phyloP scores from a whole-genome alignment of 306 rosid genomes.

The Echinosophora koreensis region DNA sequence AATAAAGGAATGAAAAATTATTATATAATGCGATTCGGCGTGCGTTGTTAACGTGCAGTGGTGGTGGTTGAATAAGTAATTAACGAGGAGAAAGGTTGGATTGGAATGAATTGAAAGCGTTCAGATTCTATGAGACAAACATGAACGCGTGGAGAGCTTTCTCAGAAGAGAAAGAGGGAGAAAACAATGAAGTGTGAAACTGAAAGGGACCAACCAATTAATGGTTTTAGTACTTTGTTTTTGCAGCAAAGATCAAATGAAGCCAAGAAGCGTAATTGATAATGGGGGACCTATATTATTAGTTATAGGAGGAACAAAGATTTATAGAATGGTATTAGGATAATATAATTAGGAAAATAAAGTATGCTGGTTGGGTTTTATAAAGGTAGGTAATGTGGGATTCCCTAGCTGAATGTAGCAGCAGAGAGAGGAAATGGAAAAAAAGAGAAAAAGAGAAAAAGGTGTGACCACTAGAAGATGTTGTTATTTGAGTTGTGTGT shows the following conservation, averaged over 20 bases:
- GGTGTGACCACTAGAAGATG: slow-evolving; percentile 41
- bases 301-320: slow-evolving; percentile 27
- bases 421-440: background rate
- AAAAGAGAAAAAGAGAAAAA: background rate
- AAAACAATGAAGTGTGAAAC: background rate
- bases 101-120: slow-evolving; percentile 42
- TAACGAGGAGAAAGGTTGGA: background rate
- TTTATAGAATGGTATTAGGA: slow-evolving; percentile 25
- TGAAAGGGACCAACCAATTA: slow-evolving; percentile 11
- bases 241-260: slow-evolving; percentile 1
- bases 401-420: background rate
- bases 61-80: slow-evolving; percentile 27
- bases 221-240: background rate
- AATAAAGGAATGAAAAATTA: slow-evolving; percentile 19
- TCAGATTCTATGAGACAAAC: slow-evolving; percentile 44
- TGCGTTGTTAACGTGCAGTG: slow-evolving; percentile 29
- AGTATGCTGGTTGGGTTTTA: slow-evolving; percentile 7
- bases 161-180: slow-evolving; percentile 1
- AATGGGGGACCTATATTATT: slow-evolving; percentile 36
- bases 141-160: slow-evolving; percentile 48
- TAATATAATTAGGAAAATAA: background rate
- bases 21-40: slow-evolving; percentile 22
- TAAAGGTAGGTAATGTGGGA: slow-evolving; percentile 9
- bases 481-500: background rate
- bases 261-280: background rate